Evolutionary conservation across 2,329 filamentous ascomycete species (phyloP).

Genomic region (Phaeosphaeriaceae sp.): DNA sequence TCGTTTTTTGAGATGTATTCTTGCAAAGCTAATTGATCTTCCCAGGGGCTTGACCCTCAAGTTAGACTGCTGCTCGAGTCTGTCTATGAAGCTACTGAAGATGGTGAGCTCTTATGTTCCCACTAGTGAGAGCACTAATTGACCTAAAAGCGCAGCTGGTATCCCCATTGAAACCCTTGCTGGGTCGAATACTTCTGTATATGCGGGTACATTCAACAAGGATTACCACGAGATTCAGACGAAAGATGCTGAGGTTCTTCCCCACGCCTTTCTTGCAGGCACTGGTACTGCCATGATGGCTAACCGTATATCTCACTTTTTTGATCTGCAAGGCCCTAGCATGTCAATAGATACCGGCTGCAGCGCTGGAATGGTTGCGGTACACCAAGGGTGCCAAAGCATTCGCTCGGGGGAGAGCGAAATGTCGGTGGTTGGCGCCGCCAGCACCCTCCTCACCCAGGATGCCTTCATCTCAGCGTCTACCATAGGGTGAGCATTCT

Average conservation of each 20-base stretch:
- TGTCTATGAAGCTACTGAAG: slow-evolving; percentile 25
- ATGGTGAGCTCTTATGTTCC: neutral
- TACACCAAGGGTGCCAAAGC: slow-evolving; percentile 20
- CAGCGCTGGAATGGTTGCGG: slow-evolving; percentile 36
- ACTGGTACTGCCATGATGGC: slow-evolving; percentile 29
- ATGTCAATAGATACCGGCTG: slow-evolving; percentile 50
- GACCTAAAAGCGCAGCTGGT: too few relatives aligned
- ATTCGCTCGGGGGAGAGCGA: slow-evolving; percentile 15
- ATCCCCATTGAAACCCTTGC: slow-evolving; percentile 6
- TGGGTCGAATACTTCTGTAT: slow-evolving; percentile 15
- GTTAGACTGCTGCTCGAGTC: slow-evolving; percentile 28
- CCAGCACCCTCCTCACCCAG: neutral
- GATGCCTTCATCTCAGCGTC: neutral
- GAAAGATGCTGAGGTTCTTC: slow-evolving; percentile 3
- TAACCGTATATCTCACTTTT: slow-evolving; percentile 47
- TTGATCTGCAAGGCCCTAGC: slow-evolving; percentile 42
- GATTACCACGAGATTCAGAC: slow-evolving; percentile 1
- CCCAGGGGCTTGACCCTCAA: slow-evolving; percentile 27
- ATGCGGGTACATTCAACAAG: neutral
- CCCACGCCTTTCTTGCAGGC: slow-evolving; percentile 30
- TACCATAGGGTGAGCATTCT: too few relatives aligned
- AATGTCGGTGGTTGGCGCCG: slow-evolving; percentile 22
- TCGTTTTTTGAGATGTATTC: too few relatives aligned
- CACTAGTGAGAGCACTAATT: too few relatives aligned
- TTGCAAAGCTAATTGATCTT: neutral